Conservation (phyloP, 352 stramenopile species). For the Plasmopara halstedii region DNA sequence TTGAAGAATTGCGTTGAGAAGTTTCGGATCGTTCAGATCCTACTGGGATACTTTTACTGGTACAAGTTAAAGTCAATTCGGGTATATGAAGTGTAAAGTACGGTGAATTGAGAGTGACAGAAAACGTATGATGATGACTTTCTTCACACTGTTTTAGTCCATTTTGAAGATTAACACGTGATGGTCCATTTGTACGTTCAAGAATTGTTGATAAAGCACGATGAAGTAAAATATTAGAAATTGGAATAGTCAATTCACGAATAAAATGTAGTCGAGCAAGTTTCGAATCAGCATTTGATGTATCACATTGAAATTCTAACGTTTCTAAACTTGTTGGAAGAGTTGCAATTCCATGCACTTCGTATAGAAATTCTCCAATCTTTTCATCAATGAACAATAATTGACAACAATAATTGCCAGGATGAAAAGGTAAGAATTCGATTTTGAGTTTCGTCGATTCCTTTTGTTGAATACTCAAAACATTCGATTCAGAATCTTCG, state of each 20-base stretch:
- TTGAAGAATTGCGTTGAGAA: constrained; percentile 2
- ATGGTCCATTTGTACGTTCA: constrained; percentile 56
- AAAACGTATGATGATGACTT: constrained; percentile 50
- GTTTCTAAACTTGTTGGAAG: constrained; percentile 71
- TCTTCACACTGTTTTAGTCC: constrained; percentile 74
- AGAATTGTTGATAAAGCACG: constrained; percentile 59
- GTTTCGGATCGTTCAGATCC: constrained; percentile 14
- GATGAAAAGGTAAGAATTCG: constrained; percentile 83
- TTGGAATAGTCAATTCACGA: constrained; percentile 67
- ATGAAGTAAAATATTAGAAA: constrained; percentile 73
- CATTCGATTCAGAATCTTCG: neutral
- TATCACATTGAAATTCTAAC: constrained; percentile 77
- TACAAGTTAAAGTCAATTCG: constrained; percentile 33
- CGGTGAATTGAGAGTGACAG: constrained; percentile 80
- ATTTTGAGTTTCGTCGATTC: constrained; percentile 64
- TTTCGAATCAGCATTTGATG: constrained; percentile 2
- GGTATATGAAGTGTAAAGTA: constrained; percentile 66
- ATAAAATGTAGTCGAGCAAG: constrained; percentile 40
- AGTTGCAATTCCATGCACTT: constrained; percentile 76
- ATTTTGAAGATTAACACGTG: constrained; percentile 73
- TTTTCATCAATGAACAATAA: constrained; percentile 89
- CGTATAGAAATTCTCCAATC: constrained; percentile 91
- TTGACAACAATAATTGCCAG: constrained; percentile 86
- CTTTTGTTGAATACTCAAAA: constrained; percentile 35
- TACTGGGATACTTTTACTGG: constrained; percentile 5